phyloP scores from a whole-genome alignment of 768 basidiomycete genomes.

The Macrolepiota fuliginosa region DNA sequence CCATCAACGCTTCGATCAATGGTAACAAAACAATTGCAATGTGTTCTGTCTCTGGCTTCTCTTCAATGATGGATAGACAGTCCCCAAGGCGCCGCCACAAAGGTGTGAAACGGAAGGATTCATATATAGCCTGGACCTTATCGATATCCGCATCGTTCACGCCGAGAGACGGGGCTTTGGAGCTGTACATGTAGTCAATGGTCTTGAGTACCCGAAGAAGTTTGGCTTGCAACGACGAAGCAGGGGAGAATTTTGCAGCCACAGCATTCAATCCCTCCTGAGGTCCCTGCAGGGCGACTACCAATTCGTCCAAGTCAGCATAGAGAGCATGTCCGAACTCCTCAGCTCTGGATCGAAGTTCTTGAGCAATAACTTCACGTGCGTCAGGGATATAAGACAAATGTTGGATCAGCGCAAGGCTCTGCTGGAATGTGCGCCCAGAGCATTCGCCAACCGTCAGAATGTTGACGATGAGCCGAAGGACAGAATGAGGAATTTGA shows the following conservation, averaged over 20 bases:
- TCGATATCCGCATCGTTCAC: constrained; percentile 53
- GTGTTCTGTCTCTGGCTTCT: constrained; percentile 77
- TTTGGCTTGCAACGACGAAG: constrained; percentile 96
- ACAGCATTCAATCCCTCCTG: constrained; percentile 62
- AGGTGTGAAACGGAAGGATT: constrained; percentile 85
- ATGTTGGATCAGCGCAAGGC: constrained; percentile 88
- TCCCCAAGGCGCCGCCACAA: constrained; percentile 91
- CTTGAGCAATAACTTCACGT: constrained; percentile 85
- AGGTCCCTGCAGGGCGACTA: constrained; percentile 54
- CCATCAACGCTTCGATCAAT: constrained; percentile 95
- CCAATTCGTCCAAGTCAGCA: constrained; percentile 76
- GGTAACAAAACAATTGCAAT: constrained; percentile 92
- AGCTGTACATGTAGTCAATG: constrained; percentile 94
- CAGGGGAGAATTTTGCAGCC: constrained; percentile 88
- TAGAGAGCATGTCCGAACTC: constrained; percentile 79
- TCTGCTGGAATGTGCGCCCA: constrained; percentile 93
- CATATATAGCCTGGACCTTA: constrained; percentile 86
- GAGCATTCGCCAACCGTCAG: constrained; percentile 97
- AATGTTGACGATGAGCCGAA: constrained; percentile 93
- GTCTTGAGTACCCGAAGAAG: constrained; percentile 94
- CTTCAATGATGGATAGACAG: constrained; percentile 81
- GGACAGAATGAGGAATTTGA: constrained; percentile 78
- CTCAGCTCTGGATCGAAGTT: constrained; percentile 83
- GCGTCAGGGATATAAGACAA: constrained; percentile 86
- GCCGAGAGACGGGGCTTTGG: constrained; percentile 38